Evolutionary conservation across 2,329 filamentous ascomycete species (phyloP).

Genomic region (Neocatenulostroma microsporum): DNA sequence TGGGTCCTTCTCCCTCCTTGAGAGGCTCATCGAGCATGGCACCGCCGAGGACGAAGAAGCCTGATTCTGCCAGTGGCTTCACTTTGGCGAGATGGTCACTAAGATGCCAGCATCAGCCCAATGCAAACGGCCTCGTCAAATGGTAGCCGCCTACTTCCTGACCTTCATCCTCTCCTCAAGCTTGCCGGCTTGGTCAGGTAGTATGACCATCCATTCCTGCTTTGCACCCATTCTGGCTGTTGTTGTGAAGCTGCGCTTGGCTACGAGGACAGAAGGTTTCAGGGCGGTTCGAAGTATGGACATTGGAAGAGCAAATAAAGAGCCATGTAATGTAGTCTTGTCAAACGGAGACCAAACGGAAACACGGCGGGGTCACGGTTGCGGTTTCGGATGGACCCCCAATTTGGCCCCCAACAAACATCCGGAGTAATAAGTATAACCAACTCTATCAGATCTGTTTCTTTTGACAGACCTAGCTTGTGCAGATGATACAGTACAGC

Average conservation of each 20-base stretch:
- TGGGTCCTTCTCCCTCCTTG: conserved; percentile 54
- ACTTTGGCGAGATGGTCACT: conserved; percentile 52
- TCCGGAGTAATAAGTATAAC: too few relatives aligned
- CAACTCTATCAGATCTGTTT: too few relatives aligned
- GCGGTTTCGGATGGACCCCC: too few relatives aligned
- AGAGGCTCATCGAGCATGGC: conserved; percentile 59
- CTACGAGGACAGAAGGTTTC: too few relatives aligned
- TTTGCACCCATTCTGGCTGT: conserved; percentile 27
- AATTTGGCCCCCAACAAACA: too few relatives aligned
- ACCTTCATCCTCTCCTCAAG: conserved; percentile 38
- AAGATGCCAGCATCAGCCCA: not conserved
- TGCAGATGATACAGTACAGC: too few relatives aligned
- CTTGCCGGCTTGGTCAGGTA: conserved; percentile 38
- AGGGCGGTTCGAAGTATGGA: not conserved
- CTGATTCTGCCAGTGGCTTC: conserved; percentile 45
- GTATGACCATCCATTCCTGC: conserved; percentile 45
- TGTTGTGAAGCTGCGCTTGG: conserved; percentile 16
- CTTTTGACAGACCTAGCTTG: too few relatives aligned
- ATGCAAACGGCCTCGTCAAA: not conserved
- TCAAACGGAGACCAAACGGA: too few relatives aligned
- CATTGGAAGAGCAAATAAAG: not conserved
- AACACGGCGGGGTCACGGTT: too few relatives aligned
- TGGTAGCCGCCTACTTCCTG: conserved; percentile 26
- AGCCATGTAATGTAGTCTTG: too few relatives aligned
- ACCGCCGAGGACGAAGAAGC: conserved; percentile 59